These are phyloP conservation scores for Cladosporium sp. DNA, from an alignment of 2,329 filamentous ascomycete species.

Conservation along the genomic window DNA sequence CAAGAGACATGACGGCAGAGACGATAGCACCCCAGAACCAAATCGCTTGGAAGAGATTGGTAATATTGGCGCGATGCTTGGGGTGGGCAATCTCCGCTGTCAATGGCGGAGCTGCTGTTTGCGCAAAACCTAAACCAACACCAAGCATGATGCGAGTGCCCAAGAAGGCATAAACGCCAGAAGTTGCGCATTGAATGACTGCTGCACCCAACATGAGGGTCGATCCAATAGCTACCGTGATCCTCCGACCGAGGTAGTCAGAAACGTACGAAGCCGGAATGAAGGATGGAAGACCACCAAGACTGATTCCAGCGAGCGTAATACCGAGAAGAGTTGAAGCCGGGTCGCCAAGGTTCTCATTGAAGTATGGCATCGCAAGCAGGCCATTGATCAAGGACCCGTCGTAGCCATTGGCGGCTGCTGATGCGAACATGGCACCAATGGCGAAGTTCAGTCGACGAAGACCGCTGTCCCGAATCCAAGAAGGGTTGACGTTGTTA, in stretches of 20 bases:
- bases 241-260: conserved; percentile 32
- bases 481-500: conserved; percentile 24
- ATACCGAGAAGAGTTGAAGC: conserved; percentile 33
- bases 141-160: conserved; percentile 26
- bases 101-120: conserved; percentile 23
- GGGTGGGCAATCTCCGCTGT: conserved; percentile 26
- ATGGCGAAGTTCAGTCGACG: conserved; percentile 25
- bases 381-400: conserved; percentile 34
- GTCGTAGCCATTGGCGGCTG: conserved; percentile 34
- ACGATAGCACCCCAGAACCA: conserved; percentile 31
- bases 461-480: conserved; percentile 24
- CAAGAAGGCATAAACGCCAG: conserved; percentile 30
- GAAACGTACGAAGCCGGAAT: conserved; percentile 28
- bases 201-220: conserved; percentile 49
- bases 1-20: conserved; percentile 28
- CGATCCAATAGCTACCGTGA: conserved; percentile 41
- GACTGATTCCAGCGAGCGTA: conserved; percentile 30
- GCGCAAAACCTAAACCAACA: conserved; percentile 23
- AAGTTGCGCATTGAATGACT: conserved; percentile 32
- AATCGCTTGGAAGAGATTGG: conserved; percentile 25
- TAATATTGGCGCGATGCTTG: conserved; percentile 26
- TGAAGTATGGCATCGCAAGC: conserved; percentile 28
- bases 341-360: conserved; percentile 31
- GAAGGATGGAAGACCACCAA: conserved; percentile 31
- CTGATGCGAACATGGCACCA: conserved; percentile 26